These are phyloP conservation scores for Aspergillus sparsus DNA, from an alignment of 495 filamentous ascomycete species.

Conservation along the genomic window DNA sequence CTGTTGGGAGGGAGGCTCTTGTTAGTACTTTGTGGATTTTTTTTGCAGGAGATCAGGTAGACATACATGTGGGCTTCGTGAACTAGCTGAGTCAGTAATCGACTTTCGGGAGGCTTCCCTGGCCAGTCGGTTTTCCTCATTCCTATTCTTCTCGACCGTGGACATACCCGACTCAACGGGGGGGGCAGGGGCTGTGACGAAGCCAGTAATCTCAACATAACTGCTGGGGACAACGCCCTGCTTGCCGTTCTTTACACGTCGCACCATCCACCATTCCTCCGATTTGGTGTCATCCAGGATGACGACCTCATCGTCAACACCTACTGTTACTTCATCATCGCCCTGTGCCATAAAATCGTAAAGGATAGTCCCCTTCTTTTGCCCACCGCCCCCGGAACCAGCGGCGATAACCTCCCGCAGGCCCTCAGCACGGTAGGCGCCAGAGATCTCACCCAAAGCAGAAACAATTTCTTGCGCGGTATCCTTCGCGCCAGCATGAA, in stretches of 20 bases:
- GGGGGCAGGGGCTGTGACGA: conserved; percentile 48
- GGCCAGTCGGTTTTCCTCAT: conserved; percentile 77
- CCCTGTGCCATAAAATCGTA: conserved; percentile 98
- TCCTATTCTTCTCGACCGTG: conserved; percentile 76
- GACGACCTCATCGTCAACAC: conserved; percentile 84
- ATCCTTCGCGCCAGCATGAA: conserved; percentile 96
- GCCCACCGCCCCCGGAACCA: conserved; percentile 61
- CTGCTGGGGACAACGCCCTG: conserved; percentile 98
- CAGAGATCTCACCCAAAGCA: conserved; percentile 85
- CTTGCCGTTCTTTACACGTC: conserved; percentile 82
- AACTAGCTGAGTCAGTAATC: conserved; percentile 55
- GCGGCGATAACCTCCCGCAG: conserved; percentile 85
- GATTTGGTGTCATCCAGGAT: conserved; percentile 87
- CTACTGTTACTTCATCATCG: conserved; percentile 94
- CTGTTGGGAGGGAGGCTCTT: conserved; percentile 52
- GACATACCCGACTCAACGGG: conserved; percentile 65
- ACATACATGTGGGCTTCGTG: conserved; percentile 66
- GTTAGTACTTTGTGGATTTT: conserved; percentile 27
- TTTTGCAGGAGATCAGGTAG: background rate
- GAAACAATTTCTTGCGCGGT: conserved; percentile 90
- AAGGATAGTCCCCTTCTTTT: conserved; percentile 79
- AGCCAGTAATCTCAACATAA: conserved; percentile 84
- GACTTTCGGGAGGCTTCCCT: conserved; percentile 70
- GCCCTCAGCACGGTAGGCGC: conserved; percentile 78
- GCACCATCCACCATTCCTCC: conserved; percentile 98